These are phyloP conservation scores for Cicer arietinum DNA, from an alignment of 306 rosid species.

Conservation along the genomic window DNA sequence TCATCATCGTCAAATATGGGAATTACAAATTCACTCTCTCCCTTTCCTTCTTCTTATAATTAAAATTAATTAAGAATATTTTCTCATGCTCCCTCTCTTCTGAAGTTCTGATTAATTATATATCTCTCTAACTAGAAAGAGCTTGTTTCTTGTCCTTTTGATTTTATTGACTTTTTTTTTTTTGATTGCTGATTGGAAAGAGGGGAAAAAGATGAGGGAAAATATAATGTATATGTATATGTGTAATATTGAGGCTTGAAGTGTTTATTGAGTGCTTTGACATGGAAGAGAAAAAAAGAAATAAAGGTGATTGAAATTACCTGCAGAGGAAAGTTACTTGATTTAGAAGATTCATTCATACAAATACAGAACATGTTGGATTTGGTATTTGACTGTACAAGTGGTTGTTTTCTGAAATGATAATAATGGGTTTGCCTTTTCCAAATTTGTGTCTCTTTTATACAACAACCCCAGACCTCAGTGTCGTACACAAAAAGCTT, in stretches of 20 bases:
- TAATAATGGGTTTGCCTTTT: constrained; percentile 46
- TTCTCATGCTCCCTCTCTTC: not conserved
- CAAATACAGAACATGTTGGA: constrained; percentile 18
- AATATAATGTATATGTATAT: constrained; percentile 30
- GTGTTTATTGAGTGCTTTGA: constrained; percentile 61
- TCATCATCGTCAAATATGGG: constrained; percentile 57
- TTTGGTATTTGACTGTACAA: constrained; percentile 45
- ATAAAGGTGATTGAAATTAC: constrained; percentile 48
- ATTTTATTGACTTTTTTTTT: constrained; percentile 4
- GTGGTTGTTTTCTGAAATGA: constrained; percentile 48
- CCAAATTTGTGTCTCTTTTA: not conserved
- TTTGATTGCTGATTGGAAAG: constrained; percentile 51
- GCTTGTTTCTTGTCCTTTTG: not conserved
- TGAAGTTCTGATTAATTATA: not conserved
- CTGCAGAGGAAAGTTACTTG: constrained; percentile 48
- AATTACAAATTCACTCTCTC: constrained; percentile 54
- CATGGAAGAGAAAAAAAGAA: constrained; percentile 44
- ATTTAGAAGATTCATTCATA: constrained; percentile 40
- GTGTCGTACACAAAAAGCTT: constrained; percentile 33
- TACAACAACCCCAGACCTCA: constrained; percentile 13
- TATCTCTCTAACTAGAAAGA: constrained; percentile 44
- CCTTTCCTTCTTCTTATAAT: constrained; percentile 67
- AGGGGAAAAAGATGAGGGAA: constrained; percentile 48
- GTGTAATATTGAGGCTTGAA: constrained; percentile 47
- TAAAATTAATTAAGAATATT: constrained; percentile 17